These are phyloP conservation scores for Geopyxis carbonaria DNA, from an alignment of 495 filamentous ascomycete species.

Conservation along the genomic window DNA sequence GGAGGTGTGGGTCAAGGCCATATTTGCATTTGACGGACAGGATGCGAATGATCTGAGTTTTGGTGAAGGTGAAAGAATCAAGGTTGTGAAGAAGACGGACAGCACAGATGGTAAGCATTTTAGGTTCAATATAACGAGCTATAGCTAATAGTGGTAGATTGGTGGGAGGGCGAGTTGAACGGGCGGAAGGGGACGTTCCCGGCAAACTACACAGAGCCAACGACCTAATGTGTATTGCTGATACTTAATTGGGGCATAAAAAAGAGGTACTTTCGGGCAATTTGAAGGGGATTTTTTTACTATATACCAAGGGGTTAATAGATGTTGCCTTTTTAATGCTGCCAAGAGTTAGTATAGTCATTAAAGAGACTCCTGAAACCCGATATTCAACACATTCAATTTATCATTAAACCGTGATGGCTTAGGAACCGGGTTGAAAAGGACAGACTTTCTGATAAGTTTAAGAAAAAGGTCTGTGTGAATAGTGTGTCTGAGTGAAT, in stretches of 20 bases:
- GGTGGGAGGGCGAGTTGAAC: constrained; percentile 81
- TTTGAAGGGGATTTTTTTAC: no score
- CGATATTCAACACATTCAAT: neutral
- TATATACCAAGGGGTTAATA: constrained; percentile 16
- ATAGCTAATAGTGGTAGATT: constrained; percentile 36
- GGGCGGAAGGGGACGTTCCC: constrained; percentile 68
- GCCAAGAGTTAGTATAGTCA: neutral
- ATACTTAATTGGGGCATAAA: constrained; percentile 3
- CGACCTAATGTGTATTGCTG: neutral
- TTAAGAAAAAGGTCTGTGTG: no score
- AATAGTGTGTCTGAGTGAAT: no score
- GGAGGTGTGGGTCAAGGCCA: constrained; percentile 54
- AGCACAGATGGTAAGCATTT: constrained; percentile 43
- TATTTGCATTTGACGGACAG: constrained; percentile 65
- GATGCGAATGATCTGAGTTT: constrained; percentile 62
- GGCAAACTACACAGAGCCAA: constrained; percentile 60
- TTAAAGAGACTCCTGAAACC: neutral
- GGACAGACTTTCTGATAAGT: no score
- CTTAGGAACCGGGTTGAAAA: no score
- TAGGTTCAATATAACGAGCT: neutral
- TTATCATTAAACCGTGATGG: no score
- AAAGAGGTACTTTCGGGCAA: constrained; percentile 9
- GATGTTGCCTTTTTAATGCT: constrained; percentile 5
- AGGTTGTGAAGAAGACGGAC: constrained; percentile 64
- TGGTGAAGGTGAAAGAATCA: constrained; percentile 68